phyloP scores from a whole-genome alignment of 257 asterid genomes.

The Marsdenia floribunda region DNA sequence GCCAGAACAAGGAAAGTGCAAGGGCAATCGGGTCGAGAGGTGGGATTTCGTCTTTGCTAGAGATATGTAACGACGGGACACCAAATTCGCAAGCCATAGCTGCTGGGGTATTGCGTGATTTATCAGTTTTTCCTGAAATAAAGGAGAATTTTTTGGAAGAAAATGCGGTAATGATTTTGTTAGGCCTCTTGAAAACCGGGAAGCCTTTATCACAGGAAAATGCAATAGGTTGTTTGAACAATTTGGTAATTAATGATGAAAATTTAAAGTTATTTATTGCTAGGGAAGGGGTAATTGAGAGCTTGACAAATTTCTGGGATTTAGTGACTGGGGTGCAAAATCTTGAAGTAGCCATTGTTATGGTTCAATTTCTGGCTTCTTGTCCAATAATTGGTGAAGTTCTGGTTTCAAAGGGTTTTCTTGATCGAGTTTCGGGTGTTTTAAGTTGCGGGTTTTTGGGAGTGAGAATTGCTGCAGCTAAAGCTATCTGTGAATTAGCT shows the following conservation, averaged over 20 bases:
- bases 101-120: slow-evolving; percentile 55
- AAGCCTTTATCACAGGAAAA: slow-evolving; percentile 71
- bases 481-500: slow-evolving; percentile 50
- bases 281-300: slow-evolving; percentile 68
- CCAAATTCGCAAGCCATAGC: slow-evolving; percentile 86
- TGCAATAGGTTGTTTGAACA: slow-evolving; percentile 69
- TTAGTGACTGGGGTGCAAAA: slow-evolving; percentile 36
- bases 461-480: slow-evolving; percentile 62
- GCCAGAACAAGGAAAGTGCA: slow-evolving; percentile 77
- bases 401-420: slow-evolving; percentile 49
- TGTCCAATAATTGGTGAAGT: slow-evolving; percentile 53
- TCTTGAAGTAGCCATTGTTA: slow-evolving; percentile 54
- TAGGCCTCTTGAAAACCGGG: slow-evolving; percentile 60
- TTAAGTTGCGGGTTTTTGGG: slow-evolving; percentile 50
- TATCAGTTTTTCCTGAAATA: slow-evolving; percentile 53
- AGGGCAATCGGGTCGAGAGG: slow-evolving; percentile 89
- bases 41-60: slow-evolving; percentile 72
- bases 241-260: slow-evolving; percentile 47
- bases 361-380: slow-evolving; percentile 52
- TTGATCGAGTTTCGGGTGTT: slow-evolving; percentile 39
- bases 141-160: slow-evolving; percentile 69
- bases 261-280: slow-evolving; percentile 52
- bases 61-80: slow-evolving; percentile 70
- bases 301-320: slow-evolving; percentile 65
- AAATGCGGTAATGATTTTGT: slow-evolving; percentile 37